Evolutionary conservation across 352 stramenopile genomes (phyloP).

Genomic region (Peronospora farinosa): DNA sequence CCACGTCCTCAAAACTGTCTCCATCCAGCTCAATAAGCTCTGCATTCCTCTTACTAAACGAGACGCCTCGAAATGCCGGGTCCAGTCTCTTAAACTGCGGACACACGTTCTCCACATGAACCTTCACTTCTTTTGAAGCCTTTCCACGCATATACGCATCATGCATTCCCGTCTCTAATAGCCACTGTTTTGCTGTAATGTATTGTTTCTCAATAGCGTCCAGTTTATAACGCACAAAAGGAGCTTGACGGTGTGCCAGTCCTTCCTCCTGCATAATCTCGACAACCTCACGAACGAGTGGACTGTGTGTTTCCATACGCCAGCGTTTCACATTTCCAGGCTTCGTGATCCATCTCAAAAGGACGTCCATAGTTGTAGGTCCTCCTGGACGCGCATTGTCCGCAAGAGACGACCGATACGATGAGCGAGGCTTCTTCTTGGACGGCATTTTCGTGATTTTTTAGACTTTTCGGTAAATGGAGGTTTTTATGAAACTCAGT

Average conservation of each 20-base stretch:
- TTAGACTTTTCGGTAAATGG: too few species aligned
- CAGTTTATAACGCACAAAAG: conserved; percentile 32
- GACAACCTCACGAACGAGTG: conserved; percentile 28
- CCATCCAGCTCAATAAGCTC: conserved; percentile 22
- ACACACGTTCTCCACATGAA: conserved; percentile 27
- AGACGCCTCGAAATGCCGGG: conserved; percentile 20
- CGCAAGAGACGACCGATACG: conserved; percentile 7
- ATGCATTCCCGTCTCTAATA: conserved; percentile 35
- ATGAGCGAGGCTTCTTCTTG: conserved; percentile 4
- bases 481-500: too few species aligned
- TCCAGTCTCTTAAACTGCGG: conserved; percentile 25
- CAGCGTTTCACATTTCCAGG: conserved; percentile 35
- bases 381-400: conserved; percentile 21
- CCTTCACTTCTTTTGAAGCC: conserved; percentile 25
- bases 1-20: conserved; percentile 13
- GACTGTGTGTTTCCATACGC: conserved; percentile 13
- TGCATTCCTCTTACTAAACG: conserved; percentile 20
- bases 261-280: conserved; percentile 17
- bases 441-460: neutral
- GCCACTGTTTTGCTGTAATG: conserved; percentile 31
- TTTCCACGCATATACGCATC: conserved; percentile 22
- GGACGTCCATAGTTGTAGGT: conserved; percentile 28
- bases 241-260: conserved; percentile 20
- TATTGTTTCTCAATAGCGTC: conserved; percentile 38
- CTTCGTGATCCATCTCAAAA: conserved; percentile 29